phyloP scores from a whole-genome alignment of 108 stramenopile species.

The Pseudonitzschia multiseries region DNA sequence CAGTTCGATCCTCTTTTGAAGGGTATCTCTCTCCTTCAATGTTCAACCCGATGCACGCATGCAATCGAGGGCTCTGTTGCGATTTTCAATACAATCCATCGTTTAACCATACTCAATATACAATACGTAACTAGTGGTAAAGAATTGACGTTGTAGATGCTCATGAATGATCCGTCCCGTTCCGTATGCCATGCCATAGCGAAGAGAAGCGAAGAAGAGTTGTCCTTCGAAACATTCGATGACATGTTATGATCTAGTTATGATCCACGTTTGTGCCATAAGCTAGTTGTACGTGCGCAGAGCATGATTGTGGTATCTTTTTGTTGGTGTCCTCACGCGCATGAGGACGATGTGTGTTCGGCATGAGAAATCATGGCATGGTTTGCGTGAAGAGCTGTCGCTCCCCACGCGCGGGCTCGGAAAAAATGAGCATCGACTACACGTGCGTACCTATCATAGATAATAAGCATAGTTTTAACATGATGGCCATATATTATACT shows the following conservation, averaged over 20 bases:
- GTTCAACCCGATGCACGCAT: neutral
- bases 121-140: no score
- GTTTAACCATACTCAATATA: no score
- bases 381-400: no score
- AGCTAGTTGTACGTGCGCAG: neutral
- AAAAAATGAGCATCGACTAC: no score
- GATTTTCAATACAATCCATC: neutral
- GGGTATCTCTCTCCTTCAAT: neutral
- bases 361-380: neutral
- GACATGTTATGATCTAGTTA: neutral
- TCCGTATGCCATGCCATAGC: neutral
- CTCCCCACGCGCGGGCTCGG: no score
- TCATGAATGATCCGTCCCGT: neutral
- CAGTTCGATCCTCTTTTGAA: neutral
- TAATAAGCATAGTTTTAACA: no score
- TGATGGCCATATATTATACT: no score
- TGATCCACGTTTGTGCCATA: neutral
- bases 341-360: neutral
- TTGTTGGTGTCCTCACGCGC: neutral
- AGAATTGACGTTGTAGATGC: neutral
- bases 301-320: constrained; percentile 1
- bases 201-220: neutral
- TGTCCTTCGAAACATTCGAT: no score
- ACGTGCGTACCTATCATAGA: no score
- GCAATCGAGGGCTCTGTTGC: neutral